phyloP scores from a whole-genome alignment of 1,139 yeast genomes.

The Hansenula sp. region DNA sequence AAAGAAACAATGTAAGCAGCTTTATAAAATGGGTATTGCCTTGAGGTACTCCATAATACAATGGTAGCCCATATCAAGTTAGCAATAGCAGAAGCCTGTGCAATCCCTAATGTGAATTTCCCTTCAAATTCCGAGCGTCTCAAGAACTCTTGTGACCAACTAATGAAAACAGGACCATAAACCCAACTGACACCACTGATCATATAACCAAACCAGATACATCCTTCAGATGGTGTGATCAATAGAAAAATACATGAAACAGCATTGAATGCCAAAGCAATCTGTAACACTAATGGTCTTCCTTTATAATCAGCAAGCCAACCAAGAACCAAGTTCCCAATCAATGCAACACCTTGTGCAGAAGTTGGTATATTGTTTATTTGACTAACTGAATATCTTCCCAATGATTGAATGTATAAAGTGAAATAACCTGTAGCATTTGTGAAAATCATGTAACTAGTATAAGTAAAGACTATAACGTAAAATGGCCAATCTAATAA shows the following conservation, averaged over 20 bases:
- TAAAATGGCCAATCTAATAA: slow-evolving; percentile 5
- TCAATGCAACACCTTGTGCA: slow-evolving; percentile 6
- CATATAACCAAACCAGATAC: slow-evolving; percentile 5
- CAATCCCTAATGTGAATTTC: slow-evolving; percentile 4
- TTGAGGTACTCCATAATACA: slow-evolving; percentile 4
- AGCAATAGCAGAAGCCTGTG: slow-evolving; percentile 5
- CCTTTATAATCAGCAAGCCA: slow-evolving; percentile 6
- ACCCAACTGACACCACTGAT: slow-evolving; percentile 6
- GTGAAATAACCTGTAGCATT: slow-evolving; percentile 6
- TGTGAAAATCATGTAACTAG: slow-evolving; percentile 6
- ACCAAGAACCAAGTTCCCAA: slow-evolving; percentile 4
- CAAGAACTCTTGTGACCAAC: slow-evolving; percentile 6
- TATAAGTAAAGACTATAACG: slow-evolving; percentile 3
- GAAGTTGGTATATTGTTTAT: slow-evolving; percentile 5
- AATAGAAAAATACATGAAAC: slow-evolving; percentile 3
- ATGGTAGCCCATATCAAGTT: slow-evolving; percentile 5
- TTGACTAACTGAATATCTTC: slow-evolving; percentile 1
- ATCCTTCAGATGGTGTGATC: slow-evolving; percentile 3
- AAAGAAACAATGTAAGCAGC: slow-evolving; percentile 4
- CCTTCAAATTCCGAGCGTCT: slow-evolving; percentile 3
- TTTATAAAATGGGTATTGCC: slow-evolving; percentile 4
- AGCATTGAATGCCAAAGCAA: slow-evolving; percentile 1
- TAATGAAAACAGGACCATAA: slow-evolving; percentile 5
- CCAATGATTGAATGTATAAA: slow-evolving; percentile 2
- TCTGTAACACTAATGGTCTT: slow-evolving; percentile 1